These are phyloP conservation scores for Emergomyces pasteurianus DNA, from an alignment of 2,329 filamentous ascomycete species.

Conservation along the genomic window DNA sequence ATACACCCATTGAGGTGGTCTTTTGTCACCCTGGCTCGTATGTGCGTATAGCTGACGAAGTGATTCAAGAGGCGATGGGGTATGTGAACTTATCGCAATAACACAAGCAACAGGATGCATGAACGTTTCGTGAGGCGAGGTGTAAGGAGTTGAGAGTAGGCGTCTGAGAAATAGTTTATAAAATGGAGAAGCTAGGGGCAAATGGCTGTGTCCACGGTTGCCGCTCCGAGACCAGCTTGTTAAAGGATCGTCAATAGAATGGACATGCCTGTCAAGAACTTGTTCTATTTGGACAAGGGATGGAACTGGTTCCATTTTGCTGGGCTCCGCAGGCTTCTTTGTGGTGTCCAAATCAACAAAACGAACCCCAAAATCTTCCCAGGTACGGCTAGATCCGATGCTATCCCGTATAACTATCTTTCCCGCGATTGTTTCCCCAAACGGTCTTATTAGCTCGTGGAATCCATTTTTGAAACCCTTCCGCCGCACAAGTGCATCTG, in stretches of 20 bases:
- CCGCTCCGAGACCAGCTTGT: conserved; percentile 18
- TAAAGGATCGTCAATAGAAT: conserved; percentile 52
- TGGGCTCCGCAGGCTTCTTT: conserved; percentile 23
- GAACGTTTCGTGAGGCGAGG: conserved; percentile 84
- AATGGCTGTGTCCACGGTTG: conserved; percentile 17
- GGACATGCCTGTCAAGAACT: conserved; percentile 66
- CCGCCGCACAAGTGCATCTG: conserved; percentile 62
- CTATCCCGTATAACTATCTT: conserved; percentile 88
- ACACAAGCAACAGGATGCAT: conserved; percentile 88
- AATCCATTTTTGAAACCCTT: conserved; percentile 80
- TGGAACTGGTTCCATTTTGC: conserved; percentile 25
- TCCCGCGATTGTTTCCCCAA: conserved; percentile 76
- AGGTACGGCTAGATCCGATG: conserved; percentile 66
- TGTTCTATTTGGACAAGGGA: conserved; percentile 56
- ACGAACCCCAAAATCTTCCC: conserved; percentile 82
- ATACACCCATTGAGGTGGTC: conserved; percentile 74
- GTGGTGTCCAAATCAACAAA: conserved; percentile 60
- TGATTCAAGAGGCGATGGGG: conserved; percentile 71
- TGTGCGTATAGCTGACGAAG: conserved; percentile 72
- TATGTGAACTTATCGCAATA: conserved; percentile 87
- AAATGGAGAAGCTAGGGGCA: conserved; percentile 54
- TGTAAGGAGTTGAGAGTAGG: conserved; percentile 64
- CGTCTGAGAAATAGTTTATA: conserved; percentile 77
- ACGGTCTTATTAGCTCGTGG: conserved; percentile 76
- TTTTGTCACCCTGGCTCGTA: conserved; percentile 63